Conservation (phyloP, 176 grass and related monocot genomes). For the Echinochloa phyllopogon region DNA sequence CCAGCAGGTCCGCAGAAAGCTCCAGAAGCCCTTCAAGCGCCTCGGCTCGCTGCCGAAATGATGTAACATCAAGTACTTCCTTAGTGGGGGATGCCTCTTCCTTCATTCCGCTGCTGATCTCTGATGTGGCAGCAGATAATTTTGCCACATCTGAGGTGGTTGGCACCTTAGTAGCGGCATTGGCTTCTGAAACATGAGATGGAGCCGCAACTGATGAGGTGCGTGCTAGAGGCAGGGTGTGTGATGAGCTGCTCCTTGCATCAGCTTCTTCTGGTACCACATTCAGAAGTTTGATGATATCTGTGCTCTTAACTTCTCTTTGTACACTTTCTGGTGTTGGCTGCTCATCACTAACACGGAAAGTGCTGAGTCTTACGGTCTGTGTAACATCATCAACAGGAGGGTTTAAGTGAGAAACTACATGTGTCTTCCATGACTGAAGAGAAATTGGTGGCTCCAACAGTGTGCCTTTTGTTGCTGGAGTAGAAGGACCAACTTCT, state of each 20-base stretch:
- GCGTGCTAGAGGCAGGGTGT: constrained; percentile 30
- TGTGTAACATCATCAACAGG: constrained; percentile 61
- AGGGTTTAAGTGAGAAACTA: constrained; percentile 54
- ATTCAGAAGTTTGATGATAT: constrained; percentile 54
- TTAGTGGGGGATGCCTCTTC: constrained; percentile 66
- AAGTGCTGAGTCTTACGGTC: constrained; percentile 48
- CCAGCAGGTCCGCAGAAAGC: constrained; percentile 85
- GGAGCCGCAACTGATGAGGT: constrained; percentile 25
- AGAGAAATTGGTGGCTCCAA: constrained; percentile 31
- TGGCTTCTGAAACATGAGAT: constrained; percentile 35
- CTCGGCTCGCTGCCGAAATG: constrained; percentile 94
- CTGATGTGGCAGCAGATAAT: background rate
- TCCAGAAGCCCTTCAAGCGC: constrained; percentile 95
- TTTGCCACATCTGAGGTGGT: constrained; percentile 40
- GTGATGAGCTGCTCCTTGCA: constrained; percentile 50
- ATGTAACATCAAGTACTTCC: constrained; percentile 88
- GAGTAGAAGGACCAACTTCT: constrained; percentile 43
- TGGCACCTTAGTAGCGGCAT: constrained; percentile 36
- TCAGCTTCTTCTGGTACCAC: constrained; percentile 64
- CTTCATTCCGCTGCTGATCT: constrained; percentile 44
- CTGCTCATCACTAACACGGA: constrained; percentile 51
- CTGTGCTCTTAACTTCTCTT: constrained; percentile 40
- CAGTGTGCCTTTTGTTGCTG: constrained; percentile 29
- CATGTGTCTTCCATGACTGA: constrained; percentile 55
- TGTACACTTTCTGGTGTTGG: constrained; percentile 41